Base-by-base conservation (phyloP, 768 basidiomycete genomes). In the Boletus fagicola region DNA sequence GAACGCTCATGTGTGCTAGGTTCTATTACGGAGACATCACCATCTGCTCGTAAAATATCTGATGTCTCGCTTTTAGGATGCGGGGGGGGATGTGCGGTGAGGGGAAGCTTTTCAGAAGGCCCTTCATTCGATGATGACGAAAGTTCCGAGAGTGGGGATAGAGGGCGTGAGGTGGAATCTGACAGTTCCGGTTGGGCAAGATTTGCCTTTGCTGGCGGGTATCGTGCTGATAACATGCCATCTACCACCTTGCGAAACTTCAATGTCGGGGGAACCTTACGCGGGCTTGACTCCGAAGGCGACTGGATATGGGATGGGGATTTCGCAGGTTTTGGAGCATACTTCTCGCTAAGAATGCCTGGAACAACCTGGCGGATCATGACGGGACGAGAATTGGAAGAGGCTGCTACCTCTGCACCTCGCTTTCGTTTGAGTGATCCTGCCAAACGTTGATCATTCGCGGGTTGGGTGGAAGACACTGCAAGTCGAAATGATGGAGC, bases 181-280 rank as follows among this genome's bases (percentile, higher is more conserved):
- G 47, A 24, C 26, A 13, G 35, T 35, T 52, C 58, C 16, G 54
- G 35, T 48, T 57, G 59, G 3, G 55, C 33, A 45, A 35, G 40
- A 56, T 53, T 62, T 54, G 60, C 11, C 50, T 68, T 68, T 38
- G 56, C 51, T 39, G 64, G 54, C 11, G 59, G 51, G 31, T 74
- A 71, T 36, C 63, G 69, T 28, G 59, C 63, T 39, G 74, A 64
- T 39, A 72, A 44, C 65, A 74, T 76, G 51, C 76, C 75, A 48
- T 72, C 70, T n/a, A 72, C 69, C 13, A 74, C 76, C 35, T 75
- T 76, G 20, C 77, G 75, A 57, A 75, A 75, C 58, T 65, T 70
- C n/a, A 77, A 61, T 38, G 68, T 72, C 1, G 71, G 72, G 11
- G 51, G 58, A 30, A 18, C 56, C 49, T 63, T 74, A 18, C 47